Conservation (phyloP, 441 rosid species). For the Adansonia grandidieri region DNA sequence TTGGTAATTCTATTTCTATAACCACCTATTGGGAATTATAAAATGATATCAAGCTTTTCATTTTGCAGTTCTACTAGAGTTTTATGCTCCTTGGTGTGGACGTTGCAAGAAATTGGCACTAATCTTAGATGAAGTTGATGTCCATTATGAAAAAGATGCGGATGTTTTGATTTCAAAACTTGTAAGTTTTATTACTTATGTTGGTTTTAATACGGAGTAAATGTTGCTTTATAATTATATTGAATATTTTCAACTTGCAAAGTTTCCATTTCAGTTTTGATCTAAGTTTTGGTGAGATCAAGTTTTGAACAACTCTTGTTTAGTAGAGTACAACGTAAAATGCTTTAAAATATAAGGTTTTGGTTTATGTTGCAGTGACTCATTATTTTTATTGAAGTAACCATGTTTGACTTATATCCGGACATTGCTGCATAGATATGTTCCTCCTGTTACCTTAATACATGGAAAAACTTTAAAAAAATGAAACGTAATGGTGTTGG, state of each 20-base stretch:
- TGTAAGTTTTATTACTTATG: not conserved
- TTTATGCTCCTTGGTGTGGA: constrained; percentile 63
- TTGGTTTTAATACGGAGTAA: not conserved
- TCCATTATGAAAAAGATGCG: too few relatives aligned
- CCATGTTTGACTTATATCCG: too few relatives aligned
- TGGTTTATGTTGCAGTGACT: too few relatives aligned
- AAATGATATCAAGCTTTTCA: not conserved
- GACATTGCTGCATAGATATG: too few relatives aligned
- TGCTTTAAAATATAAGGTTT: too few relatives aligned
- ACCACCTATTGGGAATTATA: not conserved
- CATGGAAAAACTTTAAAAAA: too few relatives aligned
- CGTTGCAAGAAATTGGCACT: too few relatives aligned
- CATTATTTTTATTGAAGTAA: too few relatives aligned
- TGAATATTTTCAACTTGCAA: not conserved
- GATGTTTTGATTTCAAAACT: too few relatives aligned
- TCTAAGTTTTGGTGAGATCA: not conserved
- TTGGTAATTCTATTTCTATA: not conserved
- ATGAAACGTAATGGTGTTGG: too few relatives aligned
- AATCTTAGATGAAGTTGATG: too few relatives aligned
- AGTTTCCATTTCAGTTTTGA: not conserved
- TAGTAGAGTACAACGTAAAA: not conserved
- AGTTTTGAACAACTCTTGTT: not conserved
- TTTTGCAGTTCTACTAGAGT: constrained; percentile 77
- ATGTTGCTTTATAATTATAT: not conserved
- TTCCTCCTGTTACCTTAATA: too few relatives aligned